phyloP scores from a whole-genome alignment of 2,329 filamentous ascomycete species.

The Colletotrichum viniferum region DNA sequence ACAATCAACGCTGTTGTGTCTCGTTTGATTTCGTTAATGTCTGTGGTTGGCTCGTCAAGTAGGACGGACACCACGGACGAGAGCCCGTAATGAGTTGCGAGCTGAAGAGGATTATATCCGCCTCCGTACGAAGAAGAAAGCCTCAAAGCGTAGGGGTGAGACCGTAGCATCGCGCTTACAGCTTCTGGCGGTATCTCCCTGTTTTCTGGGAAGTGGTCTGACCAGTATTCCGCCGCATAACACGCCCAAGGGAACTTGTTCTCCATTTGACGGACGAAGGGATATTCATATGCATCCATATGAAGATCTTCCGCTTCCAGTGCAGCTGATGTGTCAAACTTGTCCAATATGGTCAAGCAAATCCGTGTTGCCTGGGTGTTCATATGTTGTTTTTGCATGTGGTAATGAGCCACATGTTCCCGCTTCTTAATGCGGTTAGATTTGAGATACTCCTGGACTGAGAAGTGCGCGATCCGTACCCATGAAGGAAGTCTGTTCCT shows the following conservation, averaged over 20 bases:
- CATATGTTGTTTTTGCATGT: not conserved
- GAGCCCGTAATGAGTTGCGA: accelerated
- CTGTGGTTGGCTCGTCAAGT: not conserved
- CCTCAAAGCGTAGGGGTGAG: not conserved
- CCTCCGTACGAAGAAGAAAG: no score
- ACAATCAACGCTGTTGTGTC: not conserved
- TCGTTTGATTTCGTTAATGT: not conserved
- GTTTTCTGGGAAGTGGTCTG: no score
- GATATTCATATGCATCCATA: no score
- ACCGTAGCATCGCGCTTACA: not conserved
- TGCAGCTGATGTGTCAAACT: not conserved
- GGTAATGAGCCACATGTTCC: not conserved
- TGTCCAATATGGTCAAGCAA: not conserved
- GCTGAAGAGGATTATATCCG: not conserved
- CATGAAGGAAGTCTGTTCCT: accelerated
- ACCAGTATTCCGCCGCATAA: no score
- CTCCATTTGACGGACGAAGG: no score
- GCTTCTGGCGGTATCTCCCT: not conserved
- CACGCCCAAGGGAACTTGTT: no score
- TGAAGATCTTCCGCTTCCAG: no score
- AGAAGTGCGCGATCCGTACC: not conserved
- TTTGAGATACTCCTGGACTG: not conserved
- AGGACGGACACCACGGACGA: not conserved
- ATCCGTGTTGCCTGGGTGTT: not conserved
- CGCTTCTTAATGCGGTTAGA: not conserved